These are phyloP conservation scores for Termitomyces titanicus DNA, from an alignment of 768 basidiomycete genomes.

Conservation along the genomic window DNA sequence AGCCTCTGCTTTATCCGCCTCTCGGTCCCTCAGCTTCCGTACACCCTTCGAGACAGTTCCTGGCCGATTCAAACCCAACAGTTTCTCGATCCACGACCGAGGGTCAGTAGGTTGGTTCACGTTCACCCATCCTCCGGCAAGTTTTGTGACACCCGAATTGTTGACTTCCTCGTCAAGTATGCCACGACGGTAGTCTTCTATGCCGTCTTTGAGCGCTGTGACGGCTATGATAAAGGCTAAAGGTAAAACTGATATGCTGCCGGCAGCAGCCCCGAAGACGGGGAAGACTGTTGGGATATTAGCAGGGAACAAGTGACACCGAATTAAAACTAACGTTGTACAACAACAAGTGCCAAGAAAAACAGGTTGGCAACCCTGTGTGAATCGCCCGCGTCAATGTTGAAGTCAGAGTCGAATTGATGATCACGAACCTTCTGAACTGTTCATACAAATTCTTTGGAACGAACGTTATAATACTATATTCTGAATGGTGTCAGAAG, in stretches of 20 bases:
- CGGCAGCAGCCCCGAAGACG: slow-evolving; percentile 84
- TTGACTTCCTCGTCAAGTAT: slow-evolving; percentile 90
- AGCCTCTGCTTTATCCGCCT: slow-evolving; percentile 57
- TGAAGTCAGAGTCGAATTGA: neutral
- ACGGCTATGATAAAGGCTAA: slow-evolving; percentile 83
- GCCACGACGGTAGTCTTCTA: slow-evolving; percentile 94
- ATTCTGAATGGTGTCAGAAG: slow-evolving; percentile 49
- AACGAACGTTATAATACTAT: slow-evolving; percentile 85
- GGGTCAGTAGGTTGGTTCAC: slow-evolving; percentile 82
- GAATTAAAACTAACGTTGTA: slow-evolving; percentile 54
- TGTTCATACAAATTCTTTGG: slow-evolving; percentile 96
- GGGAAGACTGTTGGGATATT: slow-evolving; percentile 61
- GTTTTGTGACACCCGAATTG: slow-evolving; percentile 86
- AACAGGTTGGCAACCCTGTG: slow-evolving; percentile 86
- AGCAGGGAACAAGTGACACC: neutral
- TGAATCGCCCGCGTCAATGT: neutral
- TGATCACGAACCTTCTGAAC: slow-evolving; percentile 69
- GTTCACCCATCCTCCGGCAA: slow-evolving; percentile 82
- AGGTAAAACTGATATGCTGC: slow-evolving; percentile 79
- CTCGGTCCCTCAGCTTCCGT: slow-evolving; percentile 75
- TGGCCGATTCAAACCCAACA: slow-evolving; percentile 68
- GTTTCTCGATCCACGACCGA: slow-evolving; percentile 68
- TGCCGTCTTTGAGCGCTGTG: slow-evolving; percentile 92
- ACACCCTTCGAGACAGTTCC: slow-evolving; percentile 84
- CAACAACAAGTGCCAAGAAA: slow-evolving; percentile 78